phyloP scores from a whole-genome alignment of 2,329 filamentous ascomycete genomes.

The Ophiostoma sp. region DNA sequence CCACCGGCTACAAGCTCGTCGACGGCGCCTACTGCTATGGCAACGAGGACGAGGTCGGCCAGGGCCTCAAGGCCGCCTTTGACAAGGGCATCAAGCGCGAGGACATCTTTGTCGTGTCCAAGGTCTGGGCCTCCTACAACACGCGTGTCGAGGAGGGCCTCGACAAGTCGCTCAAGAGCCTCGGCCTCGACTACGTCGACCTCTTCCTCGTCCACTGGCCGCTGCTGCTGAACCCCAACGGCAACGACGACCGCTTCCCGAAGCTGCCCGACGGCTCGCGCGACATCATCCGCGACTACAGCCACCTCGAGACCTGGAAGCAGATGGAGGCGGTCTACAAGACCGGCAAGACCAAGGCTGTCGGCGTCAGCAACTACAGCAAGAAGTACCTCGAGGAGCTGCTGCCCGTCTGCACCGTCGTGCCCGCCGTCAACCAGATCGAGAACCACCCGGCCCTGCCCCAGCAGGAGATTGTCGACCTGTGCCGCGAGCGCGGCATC shows the following conservation, averaged over 20 bases:
- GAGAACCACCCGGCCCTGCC: constrained; percentile 68
- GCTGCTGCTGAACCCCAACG: constrained; percentile 70
- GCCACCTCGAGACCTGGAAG: constrained; percentile 72
- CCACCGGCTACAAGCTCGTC: constrained; percentile 54
- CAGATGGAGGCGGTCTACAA: constrained; percentile 62
- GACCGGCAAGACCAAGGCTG: constrained; percentile 51
- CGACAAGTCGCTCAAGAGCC: constrained; percentile 64
- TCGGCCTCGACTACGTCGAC: constrained; percentile 77
- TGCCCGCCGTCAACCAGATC: constrained; percentile 65
- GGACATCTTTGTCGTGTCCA: constrained; percentile 78
- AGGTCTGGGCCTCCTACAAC: constrained; percentile 79
- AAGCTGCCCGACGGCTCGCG: constrained; percentile 66
- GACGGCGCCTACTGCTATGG: constrained; percentile 72
- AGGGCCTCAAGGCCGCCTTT: constrained; percentile 69
- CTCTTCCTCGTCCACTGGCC: constrained; percentile 82
- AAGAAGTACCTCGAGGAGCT: constrained; percentile 51
- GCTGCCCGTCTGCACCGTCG: constrained; percentile 46
- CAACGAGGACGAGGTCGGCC: constrained; percentile 78
- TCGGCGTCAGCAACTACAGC: constrained; percentile 57
- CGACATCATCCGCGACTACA: constrained; percentile 64
- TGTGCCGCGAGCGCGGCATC: constrained; percentile 63
- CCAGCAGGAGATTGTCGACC: constrained; percentile 65
- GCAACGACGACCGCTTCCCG: constrained; percentile 69
- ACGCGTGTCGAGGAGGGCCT: constrained; percentile 62
- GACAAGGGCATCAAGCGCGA: constrained; percentile 64